A percentile compares a stretch with the other conserved stretches of the same genome.
These are phyloP conservation scores for Curvularia hawaiiensis DNA, from an alignment of 2,329 filamentous ascomycete genomes.

Conservation along the genomic window DNA sequence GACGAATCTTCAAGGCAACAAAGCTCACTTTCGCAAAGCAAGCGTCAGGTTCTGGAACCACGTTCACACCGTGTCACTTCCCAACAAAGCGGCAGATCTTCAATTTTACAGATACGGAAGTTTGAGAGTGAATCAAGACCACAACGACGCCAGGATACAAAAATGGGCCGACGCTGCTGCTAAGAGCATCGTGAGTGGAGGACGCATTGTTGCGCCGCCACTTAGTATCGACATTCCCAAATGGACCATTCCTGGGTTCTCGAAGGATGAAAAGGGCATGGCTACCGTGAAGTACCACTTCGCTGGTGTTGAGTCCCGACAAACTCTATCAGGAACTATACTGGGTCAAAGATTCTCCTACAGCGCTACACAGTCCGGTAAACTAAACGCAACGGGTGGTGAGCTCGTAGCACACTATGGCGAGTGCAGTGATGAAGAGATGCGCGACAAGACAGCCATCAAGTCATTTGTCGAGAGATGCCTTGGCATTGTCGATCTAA, in stretches of 20 bases:
- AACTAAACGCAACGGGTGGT: constrained; percentile 32
- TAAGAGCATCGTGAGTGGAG: constrained; percentile 36
- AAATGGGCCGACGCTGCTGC: constrained; percentile 25
- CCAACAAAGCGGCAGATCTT: constrained; percentile 36
- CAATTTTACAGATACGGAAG: constrained; percentile 29
- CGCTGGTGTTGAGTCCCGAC: constrained; percentile 36
- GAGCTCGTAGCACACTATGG: constrained; percentile 24
- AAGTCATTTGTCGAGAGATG: constrained; percentile 26
- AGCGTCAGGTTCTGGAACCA: constrained; percentile 30
- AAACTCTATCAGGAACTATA: constrained; percentile 27
- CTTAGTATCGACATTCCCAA: constrained; percentile 36
- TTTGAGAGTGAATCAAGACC: constrained; percentile 19
- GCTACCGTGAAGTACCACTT: constrained; percentile 35
- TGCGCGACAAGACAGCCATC: constrained; percentile 15
- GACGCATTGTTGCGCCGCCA: constrained; percentile 35
- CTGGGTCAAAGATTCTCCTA: constrained; percentile 19
- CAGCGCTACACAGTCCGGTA: constrained; percentile 35
- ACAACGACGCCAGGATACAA: too few species aligned
- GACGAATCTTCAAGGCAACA: constrained; percentile 15
- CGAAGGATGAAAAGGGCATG: constrained; percentile 14
- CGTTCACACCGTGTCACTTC: constrained; percentile 39
- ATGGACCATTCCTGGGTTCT: constrained; percentile 32
- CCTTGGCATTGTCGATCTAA: constrained; percentile 26
- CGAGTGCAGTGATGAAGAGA: constrained; percentile 2
- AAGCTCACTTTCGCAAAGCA: constrained; percentile 26